Evolutionary conservation across 192 early-diverging fungal species (phyloP).

Genomic region (Phycomyces blakesleeanus): DNA sequence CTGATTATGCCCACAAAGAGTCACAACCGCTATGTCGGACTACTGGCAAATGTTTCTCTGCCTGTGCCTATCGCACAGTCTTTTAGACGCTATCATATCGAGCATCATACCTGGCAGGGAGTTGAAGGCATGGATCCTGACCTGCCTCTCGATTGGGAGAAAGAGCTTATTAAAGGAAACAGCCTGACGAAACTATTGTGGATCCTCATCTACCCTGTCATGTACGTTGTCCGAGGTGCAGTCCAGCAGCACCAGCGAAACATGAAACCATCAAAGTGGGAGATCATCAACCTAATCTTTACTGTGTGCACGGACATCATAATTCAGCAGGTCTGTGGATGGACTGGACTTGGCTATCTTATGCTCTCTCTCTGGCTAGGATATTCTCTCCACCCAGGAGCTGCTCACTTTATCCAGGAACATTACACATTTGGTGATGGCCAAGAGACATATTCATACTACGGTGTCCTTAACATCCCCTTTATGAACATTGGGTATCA

Average conservation of each 20-base stretch:
- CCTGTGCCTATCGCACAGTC: slow-evolving; percentile 75
- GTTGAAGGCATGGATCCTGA: slow-evolving; percentile 92
- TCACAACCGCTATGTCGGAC: slow-evolving; percentile 78
- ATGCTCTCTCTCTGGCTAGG: slow-evolving; percentile 73
- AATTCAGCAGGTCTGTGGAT: slow-evolving; percentile 55
- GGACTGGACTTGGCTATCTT: slow-evolving; percentile 65
- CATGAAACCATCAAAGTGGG: slow-evolving; percentile 71
- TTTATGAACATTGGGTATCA: slow-evolving; percentile 97
- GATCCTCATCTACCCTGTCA: slow-evolving; percentile 81
- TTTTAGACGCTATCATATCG: slow-evolving; percentile 86
- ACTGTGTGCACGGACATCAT: slow-evolving; percentile 54
- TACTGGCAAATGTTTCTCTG: slow-evolving; percentile 84
- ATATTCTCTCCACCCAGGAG: slow-evolving; percentile 86
- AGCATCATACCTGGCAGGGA: slow-evolving; percentile 97
- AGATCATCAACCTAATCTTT: slow-evolving; percentile 74
- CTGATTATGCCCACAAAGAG: slow-evolving; percentile 70
- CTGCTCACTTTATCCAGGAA: slow-evolving; percentile 96
- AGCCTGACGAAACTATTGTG: slow-evolving; percentile 68
- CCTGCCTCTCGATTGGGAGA: slow-evolving; percentile 86
- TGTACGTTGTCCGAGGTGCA: slow-evolving; percentile 79
- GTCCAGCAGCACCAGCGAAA: slow-evolving; percentile 47
- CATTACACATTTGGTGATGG: slow-evolving; percentile 94
- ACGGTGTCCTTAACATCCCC: slow-evolving; percentile 80
- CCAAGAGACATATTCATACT: slow-evolving; percentile 97
- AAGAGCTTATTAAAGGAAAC: slow-evolving; percentile 67